A percentile compares a stretch with the other conserved stretches of the same genome.
Conservation (phyloP, 1,284 basidiomycete species). For the Ustilago hordei region DNA sequence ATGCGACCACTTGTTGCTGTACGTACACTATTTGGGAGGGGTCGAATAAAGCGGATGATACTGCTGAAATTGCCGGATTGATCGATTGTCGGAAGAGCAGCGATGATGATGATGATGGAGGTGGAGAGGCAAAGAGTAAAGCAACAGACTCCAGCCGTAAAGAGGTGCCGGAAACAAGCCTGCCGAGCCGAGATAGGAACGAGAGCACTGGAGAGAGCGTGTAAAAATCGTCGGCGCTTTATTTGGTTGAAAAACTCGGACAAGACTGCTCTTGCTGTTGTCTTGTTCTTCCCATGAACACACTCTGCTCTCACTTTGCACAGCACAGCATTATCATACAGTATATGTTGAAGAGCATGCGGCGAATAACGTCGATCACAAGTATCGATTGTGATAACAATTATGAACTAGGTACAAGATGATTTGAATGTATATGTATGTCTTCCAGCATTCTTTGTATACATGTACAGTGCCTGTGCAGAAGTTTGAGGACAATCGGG, state of each 20-base stretch:
- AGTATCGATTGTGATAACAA: no score
- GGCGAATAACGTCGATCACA: no score
- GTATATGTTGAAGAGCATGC: no score
- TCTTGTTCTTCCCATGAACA: neutral
- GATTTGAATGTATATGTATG: no score
- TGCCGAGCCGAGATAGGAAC: neutral
- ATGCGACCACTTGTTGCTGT: neutral
- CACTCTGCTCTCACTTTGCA: neutral
- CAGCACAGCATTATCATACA: neutral
- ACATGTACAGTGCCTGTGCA: no score
- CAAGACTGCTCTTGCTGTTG: neutral
- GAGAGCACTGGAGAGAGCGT: neutral
- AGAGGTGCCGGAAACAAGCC: slow-evolving; percentile 1
- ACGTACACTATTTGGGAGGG: neutral
- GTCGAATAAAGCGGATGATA: neutral
- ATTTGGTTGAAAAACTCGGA: neutral
- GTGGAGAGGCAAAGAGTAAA: neutral
- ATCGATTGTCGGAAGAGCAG: neutral
- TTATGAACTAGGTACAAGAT: no score
- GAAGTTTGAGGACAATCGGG: no score
- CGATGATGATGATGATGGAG: neutral
- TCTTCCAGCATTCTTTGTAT: no score
- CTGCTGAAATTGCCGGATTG: neutral
- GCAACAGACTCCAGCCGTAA: neutral
- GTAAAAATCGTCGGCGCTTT: neutral